phyloP scores from a whole-genome alignment of 2,329 filamentous ascomycete species.

The Clonostachys solani region DNA sequence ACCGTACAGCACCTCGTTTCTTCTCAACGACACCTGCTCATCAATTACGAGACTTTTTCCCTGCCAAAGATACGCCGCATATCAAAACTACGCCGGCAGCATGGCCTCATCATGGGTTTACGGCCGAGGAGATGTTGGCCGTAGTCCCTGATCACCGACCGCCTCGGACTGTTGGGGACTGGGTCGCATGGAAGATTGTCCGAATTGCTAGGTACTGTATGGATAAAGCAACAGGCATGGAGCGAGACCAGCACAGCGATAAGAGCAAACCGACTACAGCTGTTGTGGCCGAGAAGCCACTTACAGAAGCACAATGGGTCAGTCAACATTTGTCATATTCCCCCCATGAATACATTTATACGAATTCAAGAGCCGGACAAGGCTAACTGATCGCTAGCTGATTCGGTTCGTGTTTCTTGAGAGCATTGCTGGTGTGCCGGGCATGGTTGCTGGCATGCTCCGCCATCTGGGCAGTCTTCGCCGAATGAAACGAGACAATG shows the following conservation, averaged over 20 bases:
- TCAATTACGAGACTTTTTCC: conserved; percentile 58
- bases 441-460: conserved; percentile 95
- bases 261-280: conserved; percentile 52
- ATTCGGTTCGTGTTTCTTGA: conserved; percentile 90
- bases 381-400: conserved; percentile 35
- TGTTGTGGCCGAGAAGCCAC: conserved; percentile 46
- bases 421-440: conserved; percentile 89
- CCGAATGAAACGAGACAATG: conserved; percentile 86
- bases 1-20: conserved; percentile 17
- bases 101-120: conserved; percentile 72
- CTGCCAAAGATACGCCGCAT: conserved; percentile 52
- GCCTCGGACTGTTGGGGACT: conserved; percentile 70
- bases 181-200: conserved; percentile 72
- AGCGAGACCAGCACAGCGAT: conserved; percentile 66
- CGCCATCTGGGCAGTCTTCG: conserved; percentile 82
- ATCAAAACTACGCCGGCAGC: conserved; percentile 61
- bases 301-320: conserved; percentile 84
- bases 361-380: not conserved
- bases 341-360: not conserved
- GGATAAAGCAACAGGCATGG: conserved; percentile 73
- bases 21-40: conserved; percentile 46
- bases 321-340: conserved; percentile 8
- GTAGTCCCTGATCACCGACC: conserved; percentile 75
- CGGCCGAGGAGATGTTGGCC: conserved; percentile 70
- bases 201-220: conserved; percentile 73